Evolutionary conservation across 768 basidiomycete genomes (phyloP).

Genomic region (Botryobasidium botryosum): DNA sequence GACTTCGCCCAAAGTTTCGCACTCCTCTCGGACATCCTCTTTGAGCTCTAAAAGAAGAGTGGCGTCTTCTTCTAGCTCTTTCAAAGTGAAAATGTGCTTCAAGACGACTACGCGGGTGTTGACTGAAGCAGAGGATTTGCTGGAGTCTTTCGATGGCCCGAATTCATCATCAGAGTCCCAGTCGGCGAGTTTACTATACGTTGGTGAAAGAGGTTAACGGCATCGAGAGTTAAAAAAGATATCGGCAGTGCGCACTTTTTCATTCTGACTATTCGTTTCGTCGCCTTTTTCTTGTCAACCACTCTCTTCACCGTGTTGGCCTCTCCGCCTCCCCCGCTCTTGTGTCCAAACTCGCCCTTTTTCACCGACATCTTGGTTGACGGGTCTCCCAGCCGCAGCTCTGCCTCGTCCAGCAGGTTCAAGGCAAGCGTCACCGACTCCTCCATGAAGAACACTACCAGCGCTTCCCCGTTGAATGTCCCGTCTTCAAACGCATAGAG

Average conservation of each 20-base stretch:
- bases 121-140: constrained; percentile 29
- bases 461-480: constrained; percentile 79
- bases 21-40: constrained; percentile 92
- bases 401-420: constrained; percentile 79
- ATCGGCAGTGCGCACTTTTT: constrained; percentile 38
- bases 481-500: constrained; percentile 84
- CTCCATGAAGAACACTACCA: constrained; percentile 95
- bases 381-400: constrained; percentile 67
- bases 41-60: constrained; percentile 80
- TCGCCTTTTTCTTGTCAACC: constrained; percentile 60
- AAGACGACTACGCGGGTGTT: constrained; percentile 74
- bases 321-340: constrained; percentile 28
- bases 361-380: constrained; percentile 55
- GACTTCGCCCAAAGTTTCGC: constrained; percentile 76
- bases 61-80: constrained; percentile 74
- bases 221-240: neutral
- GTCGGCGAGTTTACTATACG: constrained; percentile 65
- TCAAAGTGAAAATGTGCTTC: constrained; percentile 84
- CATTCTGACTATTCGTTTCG: constrained; percentile 67
- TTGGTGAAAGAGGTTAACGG: neutral
- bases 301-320: constrained; percentile 20
- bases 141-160: constrained; percentile 47
- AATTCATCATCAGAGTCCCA: constrained; percentile 94
- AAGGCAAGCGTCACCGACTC: constrained; percentile 80
- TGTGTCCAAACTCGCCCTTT: constrained; percentile 66